phyloP scores from a whole-genome alignment of 78 protist species.

The Protostelium mycophagum region DNA sequence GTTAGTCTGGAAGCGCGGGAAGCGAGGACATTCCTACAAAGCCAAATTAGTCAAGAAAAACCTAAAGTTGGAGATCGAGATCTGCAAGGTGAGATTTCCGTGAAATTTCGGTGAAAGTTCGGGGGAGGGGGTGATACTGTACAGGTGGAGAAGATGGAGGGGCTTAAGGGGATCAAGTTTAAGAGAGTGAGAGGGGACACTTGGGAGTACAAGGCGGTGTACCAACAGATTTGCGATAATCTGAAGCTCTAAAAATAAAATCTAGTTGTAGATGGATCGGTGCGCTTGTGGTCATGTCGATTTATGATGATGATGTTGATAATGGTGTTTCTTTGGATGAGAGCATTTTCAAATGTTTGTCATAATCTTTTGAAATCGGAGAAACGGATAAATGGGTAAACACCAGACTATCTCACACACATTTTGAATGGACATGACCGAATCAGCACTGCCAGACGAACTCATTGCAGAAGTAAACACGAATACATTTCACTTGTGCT shows the following conservation, averaged over 20 bases:
- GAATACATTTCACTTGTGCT: no score
- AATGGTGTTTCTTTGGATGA: no score
- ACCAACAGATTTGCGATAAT: not conserved
- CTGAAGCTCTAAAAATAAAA: not conserved
- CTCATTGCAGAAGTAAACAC: no score
- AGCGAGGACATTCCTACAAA: not conserved
- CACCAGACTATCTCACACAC: no score
- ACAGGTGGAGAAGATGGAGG: not conserved
- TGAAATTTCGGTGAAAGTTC: not conserved
- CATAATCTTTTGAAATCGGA: no score
- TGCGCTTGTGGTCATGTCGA: no score
- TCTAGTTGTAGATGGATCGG: no score
- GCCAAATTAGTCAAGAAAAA: not conserved
- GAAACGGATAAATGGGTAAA: no score
- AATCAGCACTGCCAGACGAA: no score
- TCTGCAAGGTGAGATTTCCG: not conserved
- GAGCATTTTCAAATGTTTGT: no score
- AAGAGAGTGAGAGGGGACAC: slow-evolving; percentile 60
- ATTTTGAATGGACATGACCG: no score
- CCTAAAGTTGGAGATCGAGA: not conserved
- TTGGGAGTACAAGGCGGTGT: slow-evolving; percentile 59
- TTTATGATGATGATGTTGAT: no score
- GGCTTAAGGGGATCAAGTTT: slow-evolving; percentile 43
- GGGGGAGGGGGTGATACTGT: not conserved
- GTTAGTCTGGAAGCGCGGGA: not conserved